A percentile compares a stretch with the other conserved stretches of the same genome.
These are phyloP conservation scores for Gossypium gossypioides DNA, from an alignment of 441 rosid genomes.

Conservation along the genomic window DNA sequence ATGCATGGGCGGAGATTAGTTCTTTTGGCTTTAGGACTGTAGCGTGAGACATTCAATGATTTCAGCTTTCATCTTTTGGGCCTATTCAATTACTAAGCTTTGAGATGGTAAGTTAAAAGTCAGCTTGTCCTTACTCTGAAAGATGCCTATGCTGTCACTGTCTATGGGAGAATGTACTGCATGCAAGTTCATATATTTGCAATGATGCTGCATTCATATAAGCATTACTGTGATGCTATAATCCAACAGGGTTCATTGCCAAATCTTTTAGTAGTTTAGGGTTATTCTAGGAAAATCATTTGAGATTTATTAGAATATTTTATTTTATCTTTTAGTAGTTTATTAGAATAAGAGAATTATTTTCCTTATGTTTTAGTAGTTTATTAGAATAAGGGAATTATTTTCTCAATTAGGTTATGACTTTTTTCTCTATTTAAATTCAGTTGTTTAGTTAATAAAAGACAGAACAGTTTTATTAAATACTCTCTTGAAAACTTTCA, in stretches of 20 bases:
- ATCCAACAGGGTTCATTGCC: slow-evolving; percentile 96
- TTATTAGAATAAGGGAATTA: too few relatives aligned
- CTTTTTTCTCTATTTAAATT: too few relatives aligned
- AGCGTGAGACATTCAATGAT: not conserved
- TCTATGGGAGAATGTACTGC: slow-evolving; percentile 92
- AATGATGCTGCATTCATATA: slow-evolving; percentile 72
- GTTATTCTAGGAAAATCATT: too few relatives aligned
- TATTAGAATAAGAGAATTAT: too few relatives aligned
- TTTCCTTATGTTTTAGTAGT: too few relatives aligned
- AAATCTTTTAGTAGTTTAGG: too few relatives aligned
- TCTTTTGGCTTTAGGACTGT: not conserved
- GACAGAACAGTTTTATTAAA: too few relatives aligned
- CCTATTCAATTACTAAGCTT: slow-evolving; percentile 70
- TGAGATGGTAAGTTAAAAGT: slow-evolving; percentile 69
- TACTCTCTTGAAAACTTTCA: slow-evolving; percentile 3
- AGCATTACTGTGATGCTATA: slow-evolving; percentile 91
- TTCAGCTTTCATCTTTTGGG: slow-evolving; percentile 84
- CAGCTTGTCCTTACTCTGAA: slow-evolving; percentile 80
- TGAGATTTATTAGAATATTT: too few relatives aligned
- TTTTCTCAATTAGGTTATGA: too few relatives aligned
- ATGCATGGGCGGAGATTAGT: not conserved
- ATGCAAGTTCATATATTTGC: slow-evolving; percentile 91
- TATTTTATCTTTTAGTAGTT: too few relatives aligned
- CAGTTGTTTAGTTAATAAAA: too few relatives aligned
- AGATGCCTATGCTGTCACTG: slow-evolving; percentile 71